Base-by-base conservation (phyloP, 108 stramenopile species). In the Cyclotella cryptica region DNA sequence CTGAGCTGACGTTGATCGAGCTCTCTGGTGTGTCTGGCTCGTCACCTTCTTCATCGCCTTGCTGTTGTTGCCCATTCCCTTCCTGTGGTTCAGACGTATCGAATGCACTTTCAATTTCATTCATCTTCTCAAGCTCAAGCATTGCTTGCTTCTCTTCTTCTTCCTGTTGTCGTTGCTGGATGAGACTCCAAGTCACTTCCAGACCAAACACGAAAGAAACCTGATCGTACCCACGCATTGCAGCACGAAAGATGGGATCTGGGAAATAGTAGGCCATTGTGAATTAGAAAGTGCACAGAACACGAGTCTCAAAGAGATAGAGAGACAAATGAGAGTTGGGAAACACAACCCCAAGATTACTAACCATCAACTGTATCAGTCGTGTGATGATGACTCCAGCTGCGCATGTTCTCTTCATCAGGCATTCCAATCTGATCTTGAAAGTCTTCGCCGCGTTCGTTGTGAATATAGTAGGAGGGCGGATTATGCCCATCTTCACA, bases 201-300 rank as follows among this genome's bases (percentile, higher is more conserved):
- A 97, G 83, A 13, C 96, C 97, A 84, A 98, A 98, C 13, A 97
- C 92, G 78, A 97, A 98, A 44, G 93, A 94, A 4, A 98, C 97
- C 14, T 91, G 35, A 78, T 92, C 93, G 44, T 73, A 86, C 27
- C 90, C 96, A 35, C 92, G 77, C 93, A 96, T 92, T 35, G 96
- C 96, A 29, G 92, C 90, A 22, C 95, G 88, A 77, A 98, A 96
- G 21, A 97, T 82, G 10, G 95, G 95, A 81, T 98, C 98, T 66
- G 65, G n/a, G n/a, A 35, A 14, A 21, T 3, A 26, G 24, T 3
- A n/a, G 15, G n/a, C 47, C 15, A 49, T 17, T n/a, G n/a, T 17
- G 47, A 9, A 49, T 49, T 3, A n/a, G 47, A n/a, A 3, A n/a
- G 18, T 22, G 55, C 24, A 1, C 1, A 24, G n/a, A 26, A 22